A percentile compares a stretch with the other conserved stretches of the same genome.
Evolutionary conservation across 495 filamentous ascomycete genomes (phyloP).

Genomic region (Chaetomium tenue): DNA sequence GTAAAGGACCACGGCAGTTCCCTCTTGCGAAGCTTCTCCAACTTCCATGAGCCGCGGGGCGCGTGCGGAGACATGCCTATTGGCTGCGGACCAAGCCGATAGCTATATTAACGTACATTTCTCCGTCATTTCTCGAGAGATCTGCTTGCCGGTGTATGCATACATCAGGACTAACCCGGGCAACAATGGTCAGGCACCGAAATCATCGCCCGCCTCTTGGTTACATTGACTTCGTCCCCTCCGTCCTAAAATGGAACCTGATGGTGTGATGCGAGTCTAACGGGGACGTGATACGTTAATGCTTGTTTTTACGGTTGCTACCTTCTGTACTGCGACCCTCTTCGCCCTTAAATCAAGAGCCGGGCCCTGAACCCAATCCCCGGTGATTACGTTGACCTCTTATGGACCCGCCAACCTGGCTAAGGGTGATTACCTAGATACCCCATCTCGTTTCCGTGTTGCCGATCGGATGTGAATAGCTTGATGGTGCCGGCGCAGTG

Average conservation of each 20-base stretch:
- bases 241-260: neutral
- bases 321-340: neutral
- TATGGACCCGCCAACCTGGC: neutral
- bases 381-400: neutral
- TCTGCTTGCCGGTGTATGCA: neutral
- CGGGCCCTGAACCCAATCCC: neutral
- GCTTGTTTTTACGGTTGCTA: neutral
- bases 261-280: conserved; percentile 1
- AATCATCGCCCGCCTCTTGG: neutral
- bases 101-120: conserved; percentile 11
- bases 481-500: too few relatives aligned
- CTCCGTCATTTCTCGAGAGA: neutral
- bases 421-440: neutral
- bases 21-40: conserved; percentile 3
- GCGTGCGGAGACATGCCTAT: conserved; percentile 12
- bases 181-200: neutral
- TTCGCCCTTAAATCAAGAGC: neutral
- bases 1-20: conserved; percentile 20
- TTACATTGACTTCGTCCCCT: neutral
- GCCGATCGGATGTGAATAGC: too few relatives aligned
- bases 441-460: too few relatives aligned
- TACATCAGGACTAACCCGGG: neutral
- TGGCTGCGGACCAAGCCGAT: neutral
- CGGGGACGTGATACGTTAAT: neutral
- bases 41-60: conserved; percentile 1